These are phyloP conservation scores for Podila minutissima DNA, from an alignment of 192 early-diverging fungal species.

Conservation along the genomic window DNA sequence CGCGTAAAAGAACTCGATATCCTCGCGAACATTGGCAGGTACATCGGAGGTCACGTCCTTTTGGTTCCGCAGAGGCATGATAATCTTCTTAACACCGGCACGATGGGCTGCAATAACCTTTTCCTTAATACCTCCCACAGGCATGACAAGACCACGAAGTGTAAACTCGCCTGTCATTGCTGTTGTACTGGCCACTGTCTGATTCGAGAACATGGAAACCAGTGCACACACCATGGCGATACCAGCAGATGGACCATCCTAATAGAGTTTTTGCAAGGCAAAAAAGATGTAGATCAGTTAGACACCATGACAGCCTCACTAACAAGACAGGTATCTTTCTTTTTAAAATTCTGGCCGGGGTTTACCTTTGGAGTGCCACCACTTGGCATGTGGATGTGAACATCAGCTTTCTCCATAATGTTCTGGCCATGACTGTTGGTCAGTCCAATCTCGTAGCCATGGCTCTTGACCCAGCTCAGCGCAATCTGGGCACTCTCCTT, in stretches of 20 bases:
- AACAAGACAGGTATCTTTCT: too few species aligned
- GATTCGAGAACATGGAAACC: slow-evolving; percentile 76
- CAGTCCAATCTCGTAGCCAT: slow-evolving; percentile 68
- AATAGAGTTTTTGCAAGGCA: not conserved
- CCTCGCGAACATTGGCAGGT: slow-evolving; percentile 69
- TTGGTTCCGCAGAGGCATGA: slow-evolving; percentile 75
- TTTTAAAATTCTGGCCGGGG: not conserved
- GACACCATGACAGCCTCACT: not conserved
- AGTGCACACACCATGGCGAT: slow-evolving; percentile 81
- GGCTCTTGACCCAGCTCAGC: slow-evolving; percentile 81
- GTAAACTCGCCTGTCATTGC: slow-evolving; percentile 93
- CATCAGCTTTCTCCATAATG: slow-evolving; percentile 68
- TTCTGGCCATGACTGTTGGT: slow-evolving; percentile 50
- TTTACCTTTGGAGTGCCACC: slow-evolving; percentile 77
- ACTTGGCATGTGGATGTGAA: slow-evolving; percentile 91
- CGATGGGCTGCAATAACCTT: slow-evolving; percentile 87
- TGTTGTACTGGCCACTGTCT: slow-evolving; percentile 60
- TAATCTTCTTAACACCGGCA: slow-evolving; percentile 76
- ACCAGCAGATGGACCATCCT: slow-evolving; percentile 80
- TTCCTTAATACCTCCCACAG: slow-evolving; percentile 90
- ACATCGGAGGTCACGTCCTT: slow-evolving; percentile 80
- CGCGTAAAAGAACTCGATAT: slow-evolving; percentile 78
- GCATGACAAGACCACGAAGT: slow-evolving; percentile 80
- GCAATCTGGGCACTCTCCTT: slow-evolving; percentile 85
- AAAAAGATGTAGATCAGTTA: not conserved